Percentiles rank a stretch among this genome's conserved stretches.
Conservation (phyloP, 352 stramenopile species). For the Globisporangium middletonii region DNA sequence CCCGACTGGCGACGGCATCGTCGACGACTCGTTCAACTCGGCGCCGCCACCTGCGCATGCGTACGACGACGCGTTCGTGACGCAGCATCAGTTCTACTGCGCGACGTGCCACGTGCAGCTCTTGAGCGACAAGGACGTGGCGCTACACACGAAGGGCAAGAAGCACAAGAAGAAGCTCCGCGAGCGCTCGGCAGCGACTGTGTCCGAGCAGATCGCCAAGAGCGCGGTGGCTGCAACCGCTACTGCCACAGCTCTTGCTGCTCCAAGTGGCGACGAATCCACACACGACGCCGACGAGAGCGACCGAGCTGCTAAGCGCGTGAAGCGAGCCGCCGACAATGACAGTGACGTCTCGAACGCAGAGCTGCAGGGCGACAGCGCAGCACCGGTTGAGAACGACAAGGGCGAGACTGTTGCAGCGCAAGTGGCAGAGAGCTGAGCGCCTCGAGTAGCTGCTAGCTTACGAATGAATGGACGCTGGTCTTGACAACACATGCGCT, state of each 20-base stretch:
- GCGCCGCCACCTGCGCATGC: conserved; percentile 11
- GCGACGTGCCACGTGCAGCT: conserved; percentile 62
- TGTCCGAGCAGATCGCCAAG: conserved; percentile 40
- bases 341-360: no score
- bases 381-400: no score
- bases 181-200: conserved; percentile 32
- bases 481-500: no score
- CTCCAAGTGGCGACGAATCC: not conserved
- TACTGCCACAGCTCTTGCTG: not conserved
- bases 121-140: conserved; percentile 68
- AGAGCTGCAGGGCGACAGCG: no score
- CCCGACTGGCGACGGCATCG: conserved; percentile 20
- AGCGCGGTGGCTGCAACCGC: conserved; percentile 10
- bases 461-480: no score
- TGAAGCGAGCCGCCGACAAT: conserved; percentile 13
- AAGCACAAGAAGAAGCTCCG: conserved; percentile 80
- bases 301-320: conserved; percentile 14
- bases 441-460: no score
- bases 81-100: conserved; percentile 60
- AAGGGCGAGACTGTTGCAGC: no score
- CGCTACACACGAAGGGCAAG: conserved; percentile 70
- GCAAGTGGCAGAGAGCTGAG: no score
- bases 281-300: not conserved
- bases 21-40: conserved; percentile 26
- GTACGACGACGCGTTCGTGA: conserved; percentile 39